Conservation (phyloP, 805 yeast genomes). For the Zygotorulaspora chibaensis region DNA sequence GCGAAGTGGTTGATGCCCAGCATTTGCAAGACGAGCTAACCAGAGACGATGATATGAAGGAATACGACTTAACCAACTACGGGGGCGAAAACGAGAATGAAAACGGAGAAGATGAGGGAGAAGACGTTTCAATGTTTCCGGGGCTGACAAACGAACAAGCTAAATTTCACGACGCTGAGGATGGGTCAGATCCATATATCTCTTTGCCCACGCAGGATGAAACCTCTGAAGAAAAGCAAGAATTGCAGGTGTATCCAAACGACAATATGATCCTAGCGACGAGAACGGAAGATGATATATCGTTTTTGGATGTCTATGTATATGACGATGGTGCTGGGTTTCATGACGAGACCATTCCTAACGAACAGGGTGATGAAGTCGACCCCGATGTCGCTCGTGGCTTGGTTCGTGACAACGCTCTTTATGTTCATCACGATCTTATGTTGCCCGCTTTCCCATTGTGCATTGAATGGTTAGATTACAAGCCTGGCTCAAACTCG, state of each 20-base stretch:
- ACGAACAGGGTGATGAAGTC: constrained; percentile 55
- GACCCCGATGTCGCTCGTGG: constrained; percentile 78
- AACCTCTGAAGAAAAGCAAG: constrained; percentile 69
- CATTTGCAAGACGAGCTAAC: constrained; percentile 51
- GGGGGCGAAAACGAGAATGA: constrained; percentile 61
- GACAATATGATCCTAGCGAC: constrained; percentile 88
- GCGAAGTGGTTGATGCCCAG: constrained; percentile 5
- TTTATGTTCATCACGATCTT: constrained; percentile 93
- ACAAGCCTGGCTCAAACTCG: constrained; percentile 51
- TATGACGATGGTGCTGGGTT: constrained; percentile 93
- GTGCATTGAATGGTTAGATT: constrained; percentile 93
- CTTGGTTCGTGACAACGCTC: constrained; percentile 61
- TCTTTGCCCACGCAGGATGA: constrained; percentile 50
- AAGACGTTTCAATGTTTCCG: constrained; percentile 62
- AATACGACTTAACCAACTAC: constrained; percentile 80
- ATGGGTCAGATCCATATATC: constrained; percentile 41
- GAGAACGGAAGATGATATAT: constrained; percentile 92
- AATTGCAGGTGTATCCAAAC: constrained; percentile 79
- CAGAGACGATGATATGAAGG: constrained; percentile 80
- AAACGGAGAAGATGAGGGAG: constrained; percentile 60
- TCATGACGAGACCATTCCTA: constrained; percentile 61
- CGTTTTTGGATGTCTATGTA: constrained; percentile 87
- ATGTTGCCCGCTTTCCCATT: constrained; percentile 97
- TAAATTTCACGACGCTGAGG: constrained; percentile 49
- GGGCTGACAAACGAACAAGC: constrained; percentile 59